phyloP scores from a whole-genome alignment of 768 basidiomycete genomes.

The Mycena rebaudengoi region DNA sequence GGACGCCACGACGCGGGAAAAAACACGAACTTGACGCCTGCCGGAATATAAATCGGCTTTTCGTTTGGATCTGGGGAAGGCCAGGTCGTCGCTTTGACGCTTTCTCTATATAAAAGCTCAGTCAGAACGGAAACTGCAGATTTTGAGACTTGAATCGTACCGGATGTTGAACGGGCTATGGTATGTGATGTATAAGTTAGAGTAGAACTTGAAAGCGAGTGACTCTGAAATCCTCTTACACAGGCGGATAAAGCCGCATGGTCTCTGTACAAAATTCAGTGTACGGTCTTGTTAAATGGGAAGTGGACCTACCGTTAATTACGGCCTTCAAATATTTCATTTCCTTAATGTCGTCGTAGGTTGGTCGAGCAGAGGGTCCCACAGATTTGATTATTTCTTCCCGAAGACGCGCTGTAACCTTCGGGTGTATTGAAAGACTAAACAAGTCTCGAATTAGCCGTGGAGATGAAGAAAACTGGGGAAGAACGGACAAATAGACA shows the following conservation, averaged over 20 bases:
- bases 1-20: neutral
- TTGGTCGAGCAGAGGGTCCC: conserved; percentile 29
- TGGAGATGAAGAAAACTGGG: conserved; percentile 41
- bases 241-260: conserved; percentile 60
- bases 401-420: conserved; percentile 31
- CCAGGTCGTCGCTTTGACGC: conserved; percentile 39
- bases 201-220: too few relatives aligned
- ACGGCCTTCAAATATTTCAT: conserved; percentile 32
- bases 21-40: conserved; percentile 35
- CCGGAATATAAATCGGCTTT: conserved; percentile 46
- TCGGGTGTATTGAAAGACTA: conserved; percentile 34
- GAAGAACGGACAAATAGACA: conserved; percentile 6
- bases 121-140: neutral
- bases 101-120: neutral
- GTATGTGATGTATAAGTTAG: too few relatives aligned
- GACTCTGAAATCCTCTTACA: too few relatives aligned
- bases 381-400: conserved; percentile 35
- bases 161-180: conserved; percentile 28
- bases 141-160: neutral
- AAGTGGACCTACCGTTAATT: conserved; percentile 52
- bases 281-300: neutral
- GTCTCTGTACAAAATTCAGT: conserved; percentile 46
- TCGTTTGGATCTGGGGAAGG: conserved; percentile 34
- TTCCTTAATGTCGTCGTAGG: conserved; percentile 35
- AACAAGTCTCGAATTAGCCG: conserved; percentile 19